phyloP scores from a whole-genome alignment of 352 stramenopile genomes.

The Phytophthora meadii region DNA sequence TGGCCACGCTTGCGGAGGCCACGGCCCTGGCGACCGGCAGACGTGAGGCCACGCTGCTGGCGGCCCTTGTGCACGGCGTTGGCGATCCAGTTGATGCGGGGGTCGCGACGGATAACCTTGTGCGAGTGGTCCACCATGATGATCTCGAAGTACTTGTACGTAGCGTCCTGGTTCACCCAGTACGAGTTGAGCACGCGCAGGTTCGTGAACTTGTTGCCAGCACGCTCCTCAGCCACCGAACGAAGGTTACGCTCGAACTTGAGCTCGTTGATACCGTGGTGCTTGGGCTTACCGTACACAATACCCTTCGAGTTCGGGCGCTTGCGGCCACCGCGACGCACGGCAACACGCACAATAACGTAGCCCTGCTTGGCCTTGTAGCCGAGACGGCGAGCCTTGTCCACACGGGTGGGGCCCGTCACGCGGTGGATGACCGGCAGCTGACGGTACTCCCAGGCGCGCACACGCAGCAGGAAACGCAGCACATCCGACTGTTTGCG shows the following conservation, averaged over 20 bases:
- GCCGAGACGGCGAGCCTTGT: constrained; percentile 99
- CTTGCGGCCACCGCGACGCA: constrained; percentile 99
- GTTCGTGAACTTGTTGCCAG: constrained; percentile 97
- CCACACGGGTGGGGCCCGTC: constrained; percentile 95
- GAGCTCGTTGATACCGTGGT: constrained; percentile 99
- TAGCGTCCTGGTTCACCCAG: constrained; percentile 99
- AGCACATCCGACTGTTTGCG: constrained; percentile 99
- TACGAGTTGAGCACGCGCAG: constrained; percentile 99
- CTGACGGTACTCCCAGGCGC: constrained; percentile 99
- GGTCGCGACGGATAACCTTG: constrained; percentile 98
- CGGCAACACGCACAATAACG: constrained; percentile 97
- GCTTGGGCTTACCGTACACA: constrained; percentile 99
- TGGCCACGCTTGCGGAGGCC: constrained; percentile 98
- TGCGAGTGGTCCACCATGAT: constrained; percentile 99
- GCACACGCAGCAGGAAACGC: constrained; percentile 99
- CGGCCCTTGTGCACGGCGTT: constrained; percentile 99
- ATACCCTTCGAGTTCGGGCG: constrained; percentile 99
- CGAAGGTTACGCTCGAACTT: constrained; percentile 99
- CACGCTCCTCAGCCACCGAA: constrained; percentile 98
- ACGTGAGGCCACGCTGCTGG: constrained; percentile 99
- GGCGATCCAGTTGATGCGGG: constrained; percentile 99
- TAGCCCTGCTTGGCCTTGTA: constrained; percentile 99
- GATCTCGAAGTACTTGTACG: constrained; percentile 99
- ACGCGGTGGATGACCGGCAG: constrained; percentile 96
- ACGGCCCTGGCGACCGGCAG: constrained; percentile 96